phyloP scores from a whole-genome alignment of 1,284 basidiomycete species.

The Tilletia walkeri region DNA sequence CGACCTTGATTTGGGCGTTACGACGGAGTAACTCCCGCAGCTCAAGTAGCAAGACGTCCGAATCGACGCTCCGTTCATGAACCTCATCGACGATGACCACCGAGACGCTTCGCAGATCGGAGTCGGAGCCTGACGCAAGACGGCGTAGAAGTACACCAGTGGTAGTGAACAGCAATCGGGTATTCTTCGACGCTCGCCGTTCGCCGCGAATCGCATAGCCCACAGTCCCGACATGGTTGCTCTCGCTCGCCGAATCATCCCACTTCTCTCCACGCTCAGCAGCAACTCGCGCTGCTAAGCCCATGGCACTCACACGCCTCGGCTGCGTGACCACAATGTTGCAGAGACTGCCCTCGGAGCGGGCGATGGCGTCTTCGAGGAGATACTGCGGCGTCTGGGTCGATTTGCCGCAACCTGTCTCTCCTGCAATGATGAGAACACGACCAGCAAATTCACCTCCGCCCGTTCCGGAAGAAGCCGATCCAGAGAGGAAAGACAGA shows the following conservation, averaged over 20 bases:
- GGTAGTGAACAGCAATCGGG: slow-evolving; percentile 80
- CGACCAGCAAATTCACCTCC: slow-evolving; percentile 23
- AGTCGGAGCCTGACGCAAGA: slow-evolving; percentile 67
- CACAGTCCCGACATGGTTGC: slow-evolving; percentile 63
- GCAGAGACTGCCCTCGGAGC: slow-evolving; percentile 66
- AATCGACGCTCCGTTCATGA: slow-evolving; percentile 85
- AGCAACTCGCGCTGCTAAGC: slow-evolving; percentile 82
- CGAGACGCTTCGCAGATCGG: slow-evolving; percentile 69
- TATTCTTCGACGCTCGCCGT: slow-evolving; percentile 62
- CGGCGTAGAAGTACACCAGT: slow-evolving; percentile 85
- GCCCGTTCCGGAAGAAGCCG: slow-evolving; percentile 5
- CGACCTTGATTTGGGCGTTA: slow-evolving; percentile 74
- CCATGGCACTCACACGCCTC: slow-evolving; percentile 81
- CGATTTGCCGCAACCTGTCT: slow-evolving; percentile 81
- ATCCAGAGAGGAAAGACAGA: slow-evolving; percentile 9
- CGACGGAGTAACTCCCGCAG: slow-evolving; percentile 70
- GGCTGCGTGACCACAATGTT: slow-evolving; percentile 88
- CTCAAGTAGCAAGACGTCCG: slow-evolving; percentile 85
- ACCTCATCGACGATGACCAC: slow-evolving; percentile 92
- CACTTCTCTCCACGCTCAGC: slow-evolving; percentile 76
- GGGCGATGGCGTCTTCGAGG: slow-evolving; percentile 70
- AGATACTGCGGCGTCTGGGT: slow-evolving; percentile 75
- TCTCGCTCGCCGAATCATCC: slow-evolving; percentile 47
- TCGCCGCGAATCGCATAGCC: slow-evolving; percentile 92
- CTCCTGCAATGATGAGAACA: slow-evolving; percentile 36